These are phyloP conservation scores for Trichoderma guizhouense DNA, from an alignment of 2,329 filamentous ascomycete genomes.

Conservation along the genomic window DNA sequence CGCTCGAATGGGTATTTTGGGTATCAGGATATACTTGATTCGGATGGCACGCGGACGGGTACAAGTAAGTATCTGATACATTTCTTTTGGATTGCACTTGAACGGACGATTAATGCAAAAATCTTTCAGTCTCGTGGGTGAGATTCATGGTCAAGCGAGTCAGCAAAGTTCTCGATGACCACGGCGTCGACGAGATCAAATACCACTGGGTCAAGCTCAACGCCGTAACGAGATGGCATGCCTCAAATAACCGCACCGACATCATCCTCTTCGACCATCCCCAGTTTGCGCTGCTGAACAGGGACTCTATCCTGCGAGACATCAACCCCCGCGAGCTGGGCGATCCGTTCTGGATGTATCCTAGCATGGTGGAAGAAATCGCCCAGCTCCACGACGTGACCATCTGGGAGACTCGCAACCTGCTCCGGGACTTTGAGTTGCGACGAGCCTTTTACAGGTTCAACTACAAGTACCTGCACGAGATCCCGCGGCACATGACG, in stretches of 20 bases:
- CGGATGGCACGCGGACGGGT: not conserved
- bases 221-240: conserved; percentile 29
- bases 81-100: not conserved
- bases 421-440: conserved; percentile 35
- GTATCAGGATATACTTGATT: conserved; percentile 23
- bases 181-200: not conserved
- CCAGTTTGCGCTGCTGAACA: conserved; percentile 9
- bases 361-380: conserved; percentile 30
- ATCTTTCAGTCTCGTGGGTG: conserved; percentile 30
- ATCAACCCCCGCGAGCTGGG: conserved; percentile 13
- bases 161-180: not conserved
- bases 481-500: conserved; percentile 42
- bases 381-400: conserved; percentile 32
- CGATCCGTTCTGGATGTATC: conserved; percentile 39
- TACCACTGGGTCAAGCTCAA: conserved; percentile 39
- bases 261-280: conserved; percentile 33
- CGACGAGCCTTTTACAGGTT: conserved; percentile 12
- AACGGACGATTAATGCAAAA: not conserved
- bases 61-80: not conserved
- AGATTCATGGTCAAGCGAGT: conserved; percentile 33
- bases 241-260: conserved; percentile 23
- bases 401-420: conserved; percentile 39
- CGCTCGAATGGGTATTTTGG: conserved; percentile 42
- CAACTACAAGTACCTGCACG: conserved; percentile 38
- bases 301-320: not conserved